A percentile compares a stretch with the other conserved stretches of the same genome.
Conservation (phyloP, 2,329 filamentous ascomycete species). For the Fusarium nisikadoi region DNA sequence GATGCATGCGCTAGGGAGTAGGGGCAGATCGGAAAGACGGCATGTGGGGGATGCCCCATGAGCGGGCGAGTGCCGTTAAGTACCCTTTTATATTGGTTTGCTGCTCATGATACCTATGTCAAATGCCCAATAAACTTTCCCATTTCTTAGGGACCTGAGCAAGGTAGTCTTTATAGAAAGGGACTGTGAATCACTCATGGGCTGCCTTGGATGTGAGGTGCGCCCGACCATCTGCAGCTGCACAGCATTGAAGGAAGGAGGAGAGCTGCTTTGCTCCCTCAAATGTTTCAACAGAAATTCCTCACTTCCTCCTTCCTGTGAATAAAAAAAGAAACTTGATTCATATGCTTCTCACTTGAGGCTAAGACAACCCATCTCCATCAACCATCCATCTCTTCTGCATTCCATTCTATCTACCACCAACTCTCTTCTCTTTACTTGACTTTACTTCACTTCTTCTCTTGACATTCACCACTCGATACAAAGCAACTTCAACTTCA, state of each 20-base stretch:
- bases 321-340: conserved; percentile 24
- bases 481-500: background rate
- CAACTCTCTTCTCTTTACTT: background rate
- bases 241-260: background rate
- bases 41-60: conserved; percentile 23
- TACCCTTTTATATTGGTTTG: conserved; percentile 5
- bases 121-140: background rate
- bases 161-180: background rate
- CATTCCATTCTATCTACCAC: background rate
- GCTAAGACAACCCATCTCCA: conserved; percentile 11
- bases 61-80: background rate
- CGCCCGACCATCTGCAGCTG: background rate
- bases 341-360: background rate
- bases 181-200: background rate
- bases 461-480: background rate
- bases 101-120: background rate
- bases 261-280: background rate
- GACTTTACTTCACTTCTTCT: background rate
- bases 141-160: background rate
- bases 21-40: conserved; percentile 30
- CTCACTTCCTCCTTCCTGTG: conserved; percentile 7
- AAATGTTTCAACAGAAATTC: conserved; percentile 16
- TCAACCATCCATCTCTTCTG: background rate
- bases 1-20: conserved; percentile 3
- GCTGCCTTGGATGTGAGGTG: background rate